Evolutionary conservation across 306 rosid species (phyloP).

Genomic region (Acacia confusa): DNA sequence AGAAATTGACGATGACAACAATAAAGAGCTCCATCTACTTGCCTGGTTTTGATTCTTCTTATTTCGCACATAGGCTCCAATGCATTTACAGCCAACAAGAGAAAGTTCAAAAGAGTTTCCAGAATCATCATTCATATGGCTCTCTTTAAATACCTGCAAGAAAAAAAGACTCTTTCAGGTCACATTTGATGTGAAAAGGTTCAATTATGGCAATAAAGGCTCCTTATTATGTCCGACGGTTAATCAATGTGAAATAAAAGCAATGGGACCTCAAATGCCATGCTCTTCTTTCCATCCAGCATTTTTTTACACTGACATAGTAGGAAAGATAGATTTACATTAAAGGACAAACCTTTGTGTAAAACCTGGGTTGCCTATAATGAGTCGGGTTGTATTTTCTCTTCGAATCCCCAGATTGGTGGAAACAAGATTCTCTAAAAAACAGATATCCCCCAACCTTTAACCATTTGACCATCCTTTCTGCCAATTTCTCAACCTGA

Average conservation of each 20-base stretch:
- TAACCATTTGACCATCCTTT: constrained; percentile 84
- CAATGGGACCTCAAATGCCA: constrained; percentile 19
- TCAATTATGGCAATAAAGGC: constrained; percentile 1
- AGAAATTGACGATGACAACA: not conserved
- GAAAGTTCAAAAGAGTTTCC: constrained; percentile 84
- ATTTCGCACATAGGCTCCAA: constrained; percentile 91
- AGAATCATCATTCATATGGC: constrained; percentile 49
- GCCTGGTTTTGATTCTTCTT: constrained; percentile 98
- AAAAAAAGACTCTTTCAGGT: constrained; percentile 1
- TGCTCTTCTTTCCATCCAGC: constrained; percentile 12
- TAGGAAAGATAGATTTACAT: not conserved
- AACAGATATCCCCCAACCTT: constrained; percentile 82
- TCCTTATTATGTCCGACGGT: constrained; percentile 8
- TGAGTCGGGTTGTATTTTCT: constrained; percentile 94
- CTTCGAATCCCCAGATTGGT: constrained; percentile 95
- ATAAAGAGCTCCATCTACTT: constrained; percentile 14
- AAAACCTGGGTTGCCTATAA: constrained; percentile 90
- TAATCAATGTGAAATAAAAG: constrained; percentile 12
- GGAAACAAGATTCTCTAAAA: constrained; percentile 96
- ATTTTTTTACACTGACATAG: not conserved
- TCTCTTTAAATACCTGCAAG: constrained; percentile 72
- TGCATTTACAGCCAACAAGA: constrained; percentile 88
- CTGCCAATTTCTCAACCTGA: constrained; percentile 73
- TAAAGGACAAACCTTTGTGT: constrained; percentile 73
- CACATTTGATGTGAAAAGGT: constrained; percentile 9